Percentiles rank a stretch among this genome's conserved stretches.
Conservation (phyloP, 1,284 basidiomycete species). For the Jaminaea rosea region DNA sequence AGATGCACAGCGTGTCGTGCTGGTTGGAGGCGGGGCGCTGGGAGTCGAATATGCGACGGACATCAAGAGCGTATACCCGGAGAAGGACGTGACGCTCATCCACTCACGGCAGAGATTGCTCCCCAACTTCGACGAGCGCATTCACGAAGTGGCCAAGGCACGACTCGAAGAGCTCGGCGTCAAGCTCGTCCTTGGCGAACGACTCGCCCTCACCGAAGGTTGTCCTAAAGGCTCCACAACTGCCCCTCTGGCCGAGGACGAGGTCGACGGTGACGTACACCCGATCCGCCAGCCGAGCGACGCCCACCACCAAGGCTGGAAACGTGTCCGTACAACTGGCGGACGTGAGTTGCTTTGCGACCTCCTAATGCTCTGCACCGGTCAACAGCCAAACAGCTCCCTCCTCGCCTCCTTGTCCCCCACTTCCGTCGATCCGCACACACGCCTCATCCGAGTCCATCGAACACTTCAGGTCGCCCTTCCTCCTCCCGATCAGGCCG, state of each 20-base stretch:
- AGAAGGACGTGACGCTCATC: slow-evolving; percentile 39
- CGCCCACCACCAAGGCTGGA: slow-evolving; percentile 23
- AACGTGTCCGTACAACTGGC: slow-evolving; percentile 36
- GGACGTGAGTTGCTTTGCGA: slow-evolving; percentile 40
- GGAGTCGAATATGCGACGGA: slow-evolving; percentile 43
- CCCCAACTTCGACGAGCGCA: slow-evolving; percentile 40
- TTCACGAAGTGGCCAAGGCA: slow-evolving; percentile 35
- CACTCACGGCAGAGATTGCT: slow-evolving; percentile 41
- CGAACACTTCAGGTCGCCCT: slow-evolving; percentile 38
- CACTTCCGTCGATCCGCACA: slow-evolving; percentile 30
- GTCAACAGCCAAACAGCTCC: slow-evolving; percentile 42
- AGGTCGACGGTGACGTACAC: slow-evolving; percentile 3
- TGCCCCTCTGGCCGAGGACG: background rate
- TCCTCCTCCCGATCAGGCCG: slow-evolving; percentile 27
- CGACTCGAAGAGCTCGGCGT: slow-evolving; percentile 37
- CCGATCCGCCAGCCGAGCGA: slow-evolving; percentile 15
- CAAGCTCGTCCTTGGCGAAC: slow-evolving; percentile 40
- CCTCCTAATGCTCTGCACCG: slow-evolving; percentile 42
- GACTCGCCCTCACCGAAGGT: slow-evolving; percentile 37
- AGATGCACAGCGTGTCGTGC: slow-evolving; percentile 31
- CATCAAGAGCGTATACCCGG: slow-evolving; percentile 28
- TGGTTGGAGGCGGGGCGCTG: slow-evolving; percentile 45
- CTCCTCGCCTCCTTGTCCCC: slow-evolving; percentile 40
- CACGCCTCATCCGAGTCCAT: slow-evolving; percentile 32
- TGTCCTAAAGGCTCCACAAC: slow-evolving; percentile 35